phyloP scores from a whole-genome alignment of 192 early-diverging fungal species.

The Coemansia sp. region DNA sequence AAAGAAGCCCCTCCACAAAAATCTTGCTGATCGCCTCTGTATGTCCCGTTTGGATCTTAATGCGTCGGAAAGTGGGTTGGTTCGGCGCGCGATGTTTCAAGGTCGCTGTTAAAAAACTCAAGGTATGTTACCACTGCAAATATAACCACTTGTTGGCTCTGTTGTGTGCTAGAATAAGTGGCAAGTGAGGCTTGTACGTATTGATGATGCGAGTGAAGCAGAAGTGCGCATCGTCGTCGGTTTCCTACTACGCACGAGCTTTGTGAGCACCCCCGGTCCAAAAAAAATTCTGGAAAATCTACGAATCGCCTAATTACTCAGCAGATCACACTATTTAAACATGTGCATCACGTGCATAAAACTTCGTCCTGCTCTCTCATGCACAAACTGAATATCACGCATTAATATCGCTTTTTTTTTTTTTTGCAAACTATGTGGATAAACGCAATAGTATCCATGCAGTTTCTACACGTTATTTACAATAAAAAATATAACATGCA shows the following conservation, averaged over 20 bases:
- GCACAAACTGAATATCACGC: too few relatives aligned
- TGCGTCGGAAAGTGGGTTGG: background rate
- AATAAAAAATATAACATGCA: too few relatives aligned
- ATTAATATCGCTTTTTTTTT: too few relatives aligned
- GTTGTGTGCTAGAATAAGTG: background rate
- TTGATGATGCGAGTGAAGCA: background rate
- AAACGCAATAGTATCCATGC: too few relatives aligned
- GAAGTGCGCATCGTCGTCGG: background rate
- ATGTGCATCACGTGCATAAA: background rate
- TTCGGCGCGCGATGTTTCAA: too few relatives aligned
- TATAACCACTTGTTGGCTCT: background rate
- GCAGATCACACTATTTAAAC: background rate
- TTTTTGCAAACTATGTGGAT: too few relatives aligned
- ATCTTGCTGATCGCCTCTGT: background rate
- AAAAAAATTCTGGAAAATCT: constrained; percentile 19
- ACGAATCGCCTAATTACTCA: constrained; percentile 2
- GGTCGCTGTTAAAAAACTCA: background rate
- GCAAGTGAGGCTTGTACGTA: background rate
- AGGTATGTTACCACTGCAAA: background rate
- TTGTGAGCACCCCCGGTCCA: background rate
- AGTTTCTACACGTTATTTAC: too few relatives aligned
- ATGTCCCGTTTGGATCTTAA: background rate
- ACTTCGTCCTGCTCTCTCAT: too few relatives aligned
- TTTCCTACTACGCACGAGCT: background rate
- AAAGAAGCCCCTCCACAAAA: background rate